Evolutionary conservation across 176 grass and related monocot genomes (phyloP).

Genomic region (Oropetium thomaeum): DNA sequence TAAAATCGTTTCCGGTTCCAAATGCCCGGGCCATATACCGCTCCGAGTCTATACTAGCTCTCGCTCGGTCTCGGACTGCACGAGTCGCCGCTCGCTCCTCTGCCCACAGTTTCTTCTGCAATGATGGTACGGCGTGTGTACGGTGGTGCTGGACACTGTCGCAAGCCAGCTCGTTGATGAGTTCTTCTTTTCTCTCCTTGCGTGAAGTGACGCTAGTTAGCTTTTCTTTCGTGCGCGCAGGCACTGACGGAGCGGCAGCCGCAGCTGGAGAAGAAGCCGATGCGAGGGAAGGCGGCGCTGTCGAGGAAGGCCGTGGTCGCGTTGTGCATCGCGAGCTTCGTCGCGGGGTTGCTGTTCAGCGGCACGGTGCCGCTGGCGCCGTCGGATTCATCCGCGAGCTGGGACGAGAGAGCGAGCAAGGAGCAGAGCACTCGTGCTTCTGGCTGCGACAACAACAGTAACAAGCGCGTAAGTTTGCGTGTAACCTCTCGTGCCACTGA

Average conservation of each 20-base stretch:
- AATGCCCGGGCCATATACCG: background rate
- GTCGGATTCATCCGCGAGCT: background rate
- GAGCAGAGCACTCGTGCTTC: constrained; percentile 7
- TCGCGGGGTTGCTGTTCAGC: constrained; percentile 54
- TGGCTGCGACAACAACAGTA: constrained; percentile 44
- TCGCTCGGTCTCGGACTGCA: background rate
- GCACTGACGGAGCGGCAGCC: constrained; percentile 55
- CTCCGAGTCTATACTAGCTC: background rate
- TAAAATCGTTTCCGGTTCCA: constrained; percentile 9
- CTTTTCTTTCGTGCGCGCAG: constrained; percentile 18
- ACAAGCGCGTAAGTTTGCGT: constrained; percentile 43
- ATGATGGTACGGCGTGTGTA: constrained; percentile 51
- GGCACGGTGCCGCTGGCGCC: constrained; percentile 31
- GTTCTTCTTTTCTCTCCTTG: too few species aligned
- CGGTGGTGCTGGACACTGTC: too few species aligned
- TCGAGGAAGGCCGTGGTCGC: constrained; percentile 44
- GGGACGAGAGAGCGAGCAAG: background rate
- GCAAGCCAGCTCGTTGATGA: background rate
- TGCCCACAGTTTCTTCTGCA: background rate
- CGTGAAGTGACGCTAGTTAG: background rate
- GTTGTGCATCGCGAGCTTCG: constrained; percentile 62
- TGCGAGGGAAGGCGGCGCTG: constrained; percentile 43
- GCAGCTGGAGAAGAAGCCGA: constrained; percentile 65
- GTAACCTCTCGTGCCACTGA: background rate
- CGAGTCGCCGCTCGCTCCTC: background rate